Base-by-base conservation (phyloP, 176 grass and related monocot species). In the Cymbopogon citratus region DNA sequence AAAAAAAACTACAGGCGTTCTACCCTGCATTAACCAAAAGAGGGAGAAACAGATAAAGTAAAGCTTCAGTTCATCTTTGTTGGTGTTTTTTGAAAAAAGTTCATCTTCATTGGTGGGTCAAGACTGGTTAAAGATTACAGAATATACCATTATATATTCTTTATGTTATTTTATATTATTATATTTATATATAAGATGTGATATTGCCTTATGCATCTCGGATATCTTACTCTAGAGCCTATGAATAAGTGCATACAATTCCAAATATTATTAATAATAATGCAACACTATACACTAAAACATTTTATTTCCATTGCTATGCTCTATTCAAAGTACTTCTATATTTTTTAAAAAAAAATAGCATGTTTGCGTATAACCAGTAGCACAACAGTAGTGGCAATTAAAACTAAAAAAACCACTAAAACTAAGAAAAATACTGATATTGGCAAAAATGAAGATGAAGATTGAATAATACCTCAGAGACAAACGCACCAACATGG, bases 401-500 rank as follows among this genome's bases (percentile, higher is more conserved):
- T 41, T 66, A 34, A 61, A 62, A 62, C 59, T 27, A 62, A 62
- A 25, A 9, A 5, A 62, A 62, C n/a, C n/a, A 9, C 6, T 16
- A 45, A 25, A 69, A 87, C 27, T 75, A 74, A 40, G 12, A 69
- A 83, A 84, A 43, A n/a, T 76, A 66, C 12, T 63, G 63, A 69
- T 39, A 49, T 10, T 3, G 56, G 62, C 3, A 82, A 80, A 75
- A 56, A 60, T 33, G 45, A 65, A 62, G 51, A 80, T 49, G 27
- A 1, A 88, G 77, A 87, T 46, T 57, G 78, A 75, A 65, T 81
- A 69, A 57, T 89, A 98, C 95, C 90, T 98, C 92, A 26, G 66
- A 89, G 60, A 93, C 80, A 94, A 98, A 93, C 89, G 84, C 82
- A 84, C 95, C 95, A 87, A 86, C 95, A 94, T 94, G 92, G 72